These are phyloP conservation scores for Acanthamoeba lenticulata DNA, from an alignment of 208 protist species.

Conservation along the genomic window DNA sequence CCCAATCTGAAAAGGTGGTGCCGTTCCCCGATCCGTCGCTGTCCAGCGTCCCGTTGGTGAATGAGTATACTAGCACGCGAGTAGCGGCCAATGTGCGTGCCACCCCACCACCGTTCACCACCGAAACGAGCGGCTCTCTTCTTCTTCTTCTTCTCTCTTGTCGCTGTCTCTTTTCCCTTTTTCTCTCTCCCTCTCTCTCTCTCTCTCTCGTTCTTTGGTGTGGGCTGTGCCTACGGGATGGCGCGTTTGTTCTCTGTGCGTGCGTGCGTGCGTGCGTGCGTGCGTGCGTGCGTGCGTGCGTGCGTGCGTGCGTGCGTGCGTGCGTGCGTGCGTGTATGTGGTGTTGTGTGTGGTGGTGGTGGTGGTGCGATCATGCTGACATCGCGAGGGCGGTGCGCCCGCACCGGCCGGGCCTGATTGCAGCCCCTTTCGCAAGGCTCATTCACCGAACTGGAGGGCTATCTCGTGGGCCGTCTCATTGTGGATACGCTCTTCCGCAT, in stretches of 20 bases:
- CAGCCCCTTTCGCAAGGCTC: too few relatives aligned
- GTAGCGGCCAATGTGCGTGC: background rate
- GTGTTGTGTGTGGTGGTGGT: too few relatives aligned
- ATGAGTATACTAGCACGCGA: background rate
- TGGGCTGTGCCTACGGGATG: too few relatives aligned
- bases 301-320: too few relatives aligned
- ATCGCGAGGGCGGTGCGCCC: too few relatives aligned
- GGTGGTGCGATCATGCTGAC: too few relatives aligned
- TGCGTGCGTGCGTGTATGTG: too few relatives aligned
- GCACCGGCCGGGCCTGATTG: too few relatives aligned
- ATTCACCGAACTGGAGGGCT: slow-evolving; percentile 29
- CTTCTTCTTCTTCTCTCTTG: background rate
- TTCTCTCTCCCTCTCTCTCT: too few relatives aligned
- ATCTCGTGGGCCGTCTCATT: background rate
- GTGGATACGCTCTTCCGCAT: background rate
- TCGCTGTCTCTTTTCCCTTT: background rate
- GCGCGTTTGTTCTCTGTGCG: background rate
- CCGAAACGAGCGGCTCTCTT: background rate
- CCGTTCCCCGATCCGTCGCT: background rate
- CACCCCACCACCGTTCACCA: background rate
- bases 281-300: too few relatives aligned
- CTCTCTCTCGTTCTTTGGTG: too few relatives aligned
- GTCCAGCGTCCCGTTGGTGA: background rate
- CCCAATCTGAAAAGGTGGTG: background rate
- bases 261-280: too few relatives aligned